Evolutionary conservation across 306 rosid genomes (phyloP).

Genomic region (Glycine soja): DNA sequence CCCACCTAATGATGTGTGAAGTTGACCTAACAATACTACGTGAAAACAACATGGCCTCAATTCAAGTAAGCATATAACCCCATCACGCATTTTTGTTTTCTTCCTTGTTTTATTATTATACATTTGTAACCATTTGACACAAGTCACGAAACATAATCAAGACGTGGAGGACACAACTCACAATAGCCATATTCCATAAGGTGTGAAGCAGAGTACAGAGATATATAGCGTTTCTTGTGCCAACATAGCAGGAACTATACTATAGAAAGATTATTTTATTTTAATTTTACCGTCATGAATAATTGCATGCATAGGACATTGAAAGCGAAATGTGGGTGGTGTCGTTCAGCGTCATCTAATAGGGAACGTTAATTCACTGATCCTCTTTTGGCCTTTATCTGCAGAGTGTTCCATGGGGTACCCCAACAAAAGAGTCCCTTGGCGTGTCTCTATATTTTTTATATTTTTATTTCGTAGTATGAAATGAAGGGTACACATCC

Average conservation of each 20-base stretch:
- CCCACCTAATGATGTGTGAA: conserved; percentile 50
- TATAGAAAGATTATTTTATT: background rate
- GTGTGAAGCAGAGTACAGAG: background rate
- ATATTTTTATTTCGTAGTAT: background rate
- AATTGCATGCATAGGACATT: conserved; percentile 20
- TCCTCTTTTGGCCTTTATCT: conserved; percentile 42
- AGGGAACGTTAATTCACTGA: conserved; percentile 42
- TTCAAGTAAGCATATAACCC: background rate
- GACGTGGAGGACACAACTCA: background rate
- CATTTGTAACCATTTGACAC: background rate
- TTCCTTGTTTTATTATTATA: conserved; percentile 2
- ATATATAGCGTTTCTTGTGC: background rate
- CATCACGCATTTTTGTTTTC: background rate
- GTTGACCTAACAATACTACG: conserved; percentile 45
- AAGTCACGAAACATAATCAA: background rate
- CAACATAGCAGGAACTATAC: background rate
- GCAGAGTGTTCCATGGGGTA: conserved; percentile 9
- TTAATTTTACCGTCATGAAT: conserved; percentile 8
- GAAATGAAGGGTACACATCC: too few relatives aligned
- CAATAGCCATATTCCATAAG: background rate
- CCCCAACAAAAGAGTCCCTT: conserved; percentile 26
- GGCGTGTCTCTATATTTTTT: background rate
- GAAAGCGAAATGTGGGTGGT: conserved; percentile 41
- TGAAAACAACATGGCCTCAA: conserved; percentile 17
- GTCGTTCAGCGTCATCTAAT: conserved; percentile 15